Conservation (phyloP, 257 asterid species). For the Solanum pennellii region DNA sequence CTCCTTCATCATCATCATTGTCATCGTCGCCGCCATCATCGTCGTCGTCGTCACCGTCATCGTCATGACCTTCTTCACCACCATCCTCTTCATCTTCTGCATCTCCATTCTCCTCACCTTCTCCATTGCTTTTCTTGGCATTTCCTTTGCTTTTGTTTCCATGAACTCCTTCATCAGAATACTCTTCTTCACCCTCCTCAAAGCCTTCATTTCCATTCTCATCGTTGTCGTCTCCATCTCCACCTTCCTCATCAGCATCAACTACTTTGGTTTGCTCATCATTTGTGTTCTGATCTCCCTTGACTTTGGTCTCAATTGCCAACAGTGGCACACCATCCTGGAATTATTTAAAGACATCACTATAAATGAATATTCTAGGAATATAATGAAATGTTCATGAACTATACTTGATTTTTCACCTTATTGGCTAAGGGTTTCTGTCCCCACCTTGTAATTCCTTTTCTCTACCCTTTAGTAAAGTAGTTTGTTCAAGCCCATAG, state of each 20-base stretch:
- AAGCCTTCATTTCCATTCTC: constrained; percentile 17
- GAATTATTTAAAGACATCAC: not conserved
- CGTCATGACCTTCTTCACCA: constrained; percentile 14
- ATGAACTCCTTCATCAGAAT: constrained; percentile 21
- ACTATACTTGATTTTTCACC: not conserved
- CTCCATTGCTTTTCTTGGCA: constrained; percentile 19
- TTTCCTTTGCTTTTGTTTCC: constrained; percentile 29
- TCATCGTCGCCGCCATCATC: constrained; percentile 5
- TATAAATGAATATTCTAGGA: not conserved
- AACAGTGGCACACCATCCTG: constrained; percentile 12
- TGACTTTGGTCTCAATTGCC: constrained; percentile 6
- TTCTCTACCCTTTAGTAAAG: not conserved
- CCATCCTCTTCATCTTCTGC: constrained; percentile 18
- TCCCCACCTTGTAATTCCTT: not conserved
- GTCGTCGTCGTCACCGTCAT: constrained; percentile 14
- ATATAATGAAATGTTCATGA: not conserved
- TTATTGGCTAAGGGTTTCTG: no score
- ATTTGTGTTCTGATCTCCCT: not conserved
- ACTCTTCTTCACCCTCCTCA: constrained; percentile 28
- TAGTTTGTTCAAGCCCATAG: not conserved
- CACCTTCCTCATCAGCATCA: constrained; percentile 42
- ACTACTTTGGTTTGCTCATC: constrained; percentile 12
- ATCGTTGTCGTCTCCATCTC: constrained; percentile 8
- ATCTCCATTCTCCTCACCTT: constrained; percentile 16
- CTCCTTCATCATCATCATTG: constrained; percentile 2